phyloP scores from a whole-genome alignment of 306 rosid species.

The Quercus suber region DNA sequence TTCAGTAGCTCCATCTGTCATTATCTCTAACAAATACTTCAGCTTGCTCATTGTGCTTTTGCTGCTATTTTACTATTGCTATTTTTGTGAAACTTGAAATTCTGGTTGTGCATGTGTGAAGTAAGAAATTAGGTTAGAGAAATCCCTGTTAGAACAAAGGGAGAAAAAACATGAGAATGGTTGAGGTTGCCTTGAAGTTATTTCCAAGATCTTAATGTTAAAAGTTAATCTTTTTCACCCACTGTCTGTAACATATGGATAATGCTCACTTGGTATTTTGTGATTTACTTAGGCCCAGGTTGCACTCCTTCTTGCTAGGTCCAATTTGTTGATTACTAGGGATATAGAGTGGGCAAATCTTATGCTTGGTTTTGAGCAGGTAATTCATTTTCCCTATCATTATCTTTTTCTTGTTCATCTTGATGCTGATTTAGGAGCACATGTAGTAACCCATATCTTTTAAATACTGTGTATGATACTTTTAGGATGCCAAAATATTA shows the following conservation, averaged over 20 bases:
- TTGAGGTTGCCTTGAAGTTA: background rate
- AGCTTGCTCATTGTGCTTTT: background rate
- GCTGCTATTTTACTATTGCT: background rate
- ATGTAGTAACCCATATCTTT: background rate
- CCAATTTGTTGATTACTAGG: conserved; percentile 91
- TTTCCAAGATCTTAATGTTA: background rate
- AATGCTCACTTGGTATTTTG: conserved; percentile 18
- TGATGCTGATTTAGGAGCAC: background rate
- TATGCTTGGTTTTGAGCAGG: conserved; percentile 94
- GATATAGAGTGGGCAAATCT: conserved; percentile 99
- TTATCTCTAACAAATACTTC: background rate
- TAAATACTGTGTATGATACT: background rate
- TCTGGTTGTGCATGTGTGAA: background rate
- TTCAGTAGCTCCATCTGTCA: background rate
- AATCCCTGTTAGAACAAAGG: background rate
- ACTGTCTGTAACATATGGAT: conserved; percentile 13
- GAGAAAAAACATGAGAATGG: background rate
- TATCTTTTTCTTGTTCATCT: background rate
- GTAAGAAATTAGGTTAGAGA: background rate
- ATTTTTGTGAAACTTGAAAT: background rate
- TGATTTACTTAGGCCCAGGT: conserved; percentile 54
- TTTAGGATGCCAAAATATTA: background rate
- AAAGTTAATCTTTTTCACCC: background rate
- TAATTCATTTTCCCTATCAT: conserved; percentile 25
- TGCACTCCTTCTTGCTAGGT: conserved; percentile 90